Base-by-base conservation (phyloP, 2,329 filamentous ascomycete genomes). In the Alternaria postmessia region DNA sequence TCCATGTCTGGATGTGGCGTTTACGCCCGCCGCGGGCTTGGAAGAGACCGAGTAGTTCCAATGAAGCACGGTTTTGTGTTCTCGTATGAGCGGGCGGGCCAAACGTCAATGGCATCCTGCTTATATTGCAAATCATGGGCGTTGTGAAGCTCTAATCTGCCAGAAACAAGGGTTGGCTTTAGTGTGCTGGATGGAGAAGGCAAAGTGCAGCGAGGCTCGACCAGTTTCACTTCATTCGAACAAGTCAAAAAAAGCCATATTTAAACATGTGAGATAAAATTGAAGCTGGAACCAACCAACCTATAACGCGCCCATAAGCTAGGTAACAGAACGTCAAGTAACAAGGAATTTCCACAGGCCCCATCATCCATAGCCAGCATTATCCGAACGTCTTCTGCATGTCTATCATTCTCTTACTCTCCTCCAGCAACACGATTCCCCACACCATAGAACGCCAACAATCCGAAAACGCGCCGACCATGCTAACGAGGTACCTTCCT, bases 381-480 rank as follows among this genome's bases (percentile, higher is more conserved):
- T 32, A 12, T 57, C 46, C 28, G 46, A 57, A 43, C 54, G 32
- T 49, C 38, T 39, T 43, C 39, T 30, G 41, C 57, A 41, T 58
- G 38, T 58, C 20, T 16, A 54, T 41, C 36, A 36, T 26, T 36
- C 58, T 58, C 51, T 16, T n/a, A 2, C 14, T 5, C 34, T 49
- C 39, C 32, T 38, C 54, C 39, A 47, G 34, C 51, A 55, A 48
- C 46, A 57, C 43, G 34, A 44, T 36, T 49, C 41, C 59, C 28
- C 39, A 48, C 46, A 36, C 52, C 58, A 26, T 36, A 52, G 30
- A 64, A 57, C 65, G 51, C 59, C 58, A 51, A 39, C 42, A 58
- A 24, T 59, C 46, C 46, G 46, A 24, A 64, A 66, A 60, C 61
- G 49, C 63, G 51, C 53, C 53, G 55, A 39, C 51, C 46, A 57